Conservation (phyloP, 192 early-diverging fungal species). For the Geranomyces michiganensis region DNA sequence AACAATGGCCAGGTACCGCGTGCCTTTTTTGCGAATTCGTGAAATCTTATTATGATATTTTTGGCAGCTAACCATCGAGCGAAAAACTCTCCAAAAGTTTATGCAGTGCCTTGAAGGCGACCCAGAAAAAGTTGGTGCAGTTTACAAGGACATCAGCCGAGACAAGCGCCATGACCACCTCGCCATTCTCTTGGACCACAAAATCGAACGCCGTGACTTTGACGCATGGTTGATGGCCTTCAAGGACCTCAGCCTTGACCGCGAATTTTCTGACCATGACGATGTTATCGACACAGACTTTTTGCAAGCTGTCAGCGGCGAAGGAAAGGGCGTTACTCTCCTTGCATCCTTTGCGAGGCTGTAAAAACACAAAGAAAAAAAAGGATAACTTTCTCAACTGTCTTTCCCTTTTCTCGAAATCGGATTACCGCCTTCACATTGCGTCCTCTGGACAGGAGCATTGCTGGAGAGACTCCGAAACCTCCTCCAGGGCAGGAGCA, state of each 20-base stretch:
- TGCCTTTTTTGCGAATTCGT: background rate
- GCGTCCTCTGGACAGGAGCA: too few species aligned
- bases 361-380: background rate
- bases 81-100: too few species aligned
- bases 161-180: background rate
- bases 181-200: slow-evolving; percentile 8
- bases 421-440: too few species aligned
- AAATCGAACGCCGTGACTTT: background rate
- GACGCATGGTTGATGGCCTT: slow-evolving; percentile 16
- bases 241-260: slow-evolving; percentile 1
- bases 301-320: background rate
- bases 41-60: background rate
- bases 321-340: background rate
- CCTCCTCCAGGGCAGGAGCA: too few species aligned
- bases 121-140: background rate
- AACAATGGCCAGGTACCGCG: slow-evolving; percentile 2
- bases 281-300: slow-evolving; percentile 12
- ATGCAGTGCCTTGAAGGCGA: slow-evolving; percentile 11
- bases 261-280: background rate
- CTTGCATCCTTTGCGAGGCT: slow-evolving; percentile 13
- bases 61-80: background rate
- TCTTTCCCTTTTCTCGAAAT: background rate
- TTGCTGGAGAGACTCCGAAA: too few species aligned
- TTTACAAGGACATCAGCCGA: background rate
- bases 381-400: too few species aligned